These are phyloP conservation scores for Lasiosphaeria miniovina DNA, from an alignment of 495 filamentous ascomycete species.

Conservation along the genomic window DNA sequence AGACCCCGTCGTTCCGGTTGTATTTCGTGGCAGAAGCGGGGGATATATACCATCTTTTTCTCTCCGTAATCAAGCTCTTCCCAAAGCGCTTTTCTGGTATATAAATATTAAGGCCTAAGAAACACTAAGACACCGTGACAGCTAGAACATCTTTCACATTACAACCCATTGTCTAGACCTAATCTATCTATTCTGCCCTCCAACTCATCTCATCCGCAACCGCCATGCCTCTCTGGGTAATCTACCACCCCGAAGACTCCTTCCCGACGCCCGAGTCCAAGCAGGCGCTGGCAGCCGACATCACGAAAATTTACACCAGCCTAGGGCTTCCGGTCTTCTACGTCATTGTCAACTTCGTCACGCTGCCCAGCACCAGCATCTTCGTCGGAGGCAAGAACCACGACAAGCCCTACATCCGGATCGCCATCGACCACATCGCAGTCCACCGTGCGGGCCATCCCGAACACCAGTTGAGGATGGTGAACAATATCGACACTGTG, in stretches of 20 bases:
- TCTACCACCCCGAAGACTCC: constrained; percentile 35
- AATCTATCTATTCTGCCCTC: background rate
- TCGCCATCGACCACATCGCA: constrained; percentile 34
- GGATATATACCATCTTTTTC: too few species aligned
- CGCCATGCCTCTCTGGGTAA: constrained; percentile 38
- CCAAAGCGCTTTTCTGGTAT: too few species aligned
- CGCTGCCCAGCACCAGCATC: constrained; percentile 19
- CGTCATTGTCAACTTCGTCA: constrained; percentile 34
- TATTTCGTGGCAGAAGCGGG: too few species aligned
- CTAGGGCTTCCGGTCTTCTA: constrained; percentile 39
- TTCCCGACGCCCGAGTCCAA: constrained; percentile 26
- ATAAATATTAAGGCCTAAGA: too few species aligned
- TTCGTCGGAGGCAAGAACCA: constrained; percentile 30
- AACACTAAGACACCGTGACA: too few species aligned
- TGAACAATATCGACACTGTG: constrained; percentile 9
- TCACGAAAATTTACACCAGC: constrained; percentile 32
- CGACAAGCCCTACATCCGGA: constrained; percentile 33
- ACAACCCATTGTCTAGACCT: background rate
- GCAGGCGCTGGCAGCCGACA: constrained; percentile 22
- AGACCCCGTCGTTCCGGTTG: too few species aligned
- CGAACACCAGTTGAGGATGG: background rate
- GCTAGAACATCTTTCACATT: too few species aligned
- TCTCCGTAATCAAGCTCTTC: too few species aligned
- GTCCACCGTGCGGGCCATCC: constrained; percentile 16
- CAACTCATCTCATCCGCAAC: background rate